These are phyloP conservation scores for Phytophthora hibernalis DNA, from an alignment of 352 stramenopile genomes.

Conservation along the genomic window DNA sequence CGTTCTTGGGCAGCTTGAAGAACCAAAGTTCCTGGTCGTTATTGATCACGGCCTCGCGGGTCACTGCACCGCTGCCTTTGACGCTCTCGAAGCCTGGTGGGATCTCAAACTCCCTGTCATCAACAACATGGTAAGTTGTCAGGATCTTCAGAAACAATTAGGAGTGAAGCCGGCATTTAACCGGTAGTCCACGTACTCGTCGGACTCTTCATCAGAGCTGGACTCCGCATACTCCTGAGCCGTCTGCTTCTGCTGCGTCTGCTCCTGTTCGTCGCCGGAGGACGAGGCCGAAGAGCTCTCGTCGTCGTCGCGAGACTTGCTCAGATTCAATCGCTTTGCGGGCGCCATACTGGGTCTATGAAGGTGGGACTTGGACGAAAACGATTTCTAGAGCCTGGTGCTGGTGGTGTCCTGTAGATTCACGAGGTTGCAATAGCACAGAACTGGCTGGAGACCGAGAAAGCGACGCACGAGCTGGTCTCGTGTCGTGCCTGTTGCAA, in stretches of 20 bases:
- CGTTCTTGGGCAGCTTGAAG: slow-evolving; percentile 85
- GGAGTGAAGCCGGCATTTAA: not conserved
- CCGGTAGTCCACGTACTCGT: slow-evolving; percentile 48
- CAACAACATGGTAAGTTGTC: slow-evolving; percentile 19
- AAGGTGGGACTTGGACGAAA: slow-evolving; percentile 9
- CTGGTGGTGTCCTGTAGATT: slow-evolving; percentile 1
- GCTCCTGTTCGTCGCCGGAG: slow-evolving; percentile 45
- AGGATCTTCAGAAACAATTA: slow-evolving; percentile 8
- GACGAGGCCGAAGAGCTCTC: slow-evolving; percentile 49
- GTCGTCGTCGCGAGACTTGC: slow-evolving; percentile 45
- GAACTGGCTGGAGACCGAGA: slow-evolving; percentile 11
- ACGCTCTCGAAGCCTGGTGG: slow-evolving; percentile 73
- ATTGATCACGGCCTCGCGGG: slow-evolving; percentile 64
- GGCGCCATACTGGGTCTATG: slow-evolving; percentile 47
- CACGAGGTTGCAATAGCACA: not conserved
- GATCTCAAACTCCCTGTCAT: slow-evolving; percentile 81
- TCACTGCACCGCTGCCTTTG: slow-evolving; percentile 62
- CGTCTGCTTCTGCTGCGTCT: slow-evolving; percentile 21
- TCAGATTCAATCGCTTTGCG: slow-evolving; percentile 73
- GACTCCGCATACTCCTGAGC: slow-evolving; percentile 38
- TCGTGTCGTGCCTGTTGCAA: slow-evolving; percentile 14
- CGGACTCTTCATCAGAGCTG: slow-evolving; percentile 58
- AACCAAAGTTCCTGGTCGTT: slow-evolving; percentile 89
- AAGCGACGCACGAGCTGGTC: not conserved
- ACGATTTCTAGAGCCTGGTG: slow-evolving; percentile 9